Evolutionary conservation across 352 stramenopile genomes (phyloP).

Genomic region (Blastocystis sp.): DNA sequence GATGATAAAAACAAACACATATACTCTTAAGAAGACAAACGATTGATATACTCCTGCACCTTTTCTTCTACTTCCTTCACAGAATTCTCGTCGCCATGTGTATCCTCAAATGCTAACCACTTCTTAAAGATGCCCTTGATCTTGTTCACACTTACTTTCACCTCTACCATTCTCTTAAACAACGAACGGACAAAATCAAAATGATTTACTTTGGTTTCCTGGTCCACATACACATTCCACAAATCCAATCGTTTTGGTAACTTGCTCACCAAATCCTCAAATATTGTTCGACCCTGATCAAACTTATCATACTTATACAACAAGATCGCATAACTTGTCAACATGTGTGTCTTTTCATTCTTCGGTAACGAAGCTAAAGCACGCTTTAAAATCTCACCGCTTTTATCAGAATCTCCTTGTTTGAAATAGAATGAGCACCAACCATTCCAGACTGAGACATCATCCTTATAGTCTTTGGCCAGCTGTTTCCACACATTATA

Average conservation of each 20-base stretch:
- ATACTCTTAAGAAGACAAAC: conserved; percentile 10
- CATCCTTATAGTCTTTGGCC: conserved; percentile 32
- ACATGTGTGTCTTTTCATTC: conserved; percentile 62
- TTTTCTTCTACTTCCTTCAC: conserved; percentile 50
- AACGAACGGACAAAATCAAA: conserved; percentile 49
- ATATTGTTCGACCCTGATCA: conserved; percentile 50
- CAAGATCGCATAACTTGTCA: conserved; percentile 43
- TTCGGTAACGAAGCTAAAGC: neutral
- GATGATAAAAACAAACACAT: neutral
- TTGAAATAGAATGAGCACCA: conserved; percentile 53
- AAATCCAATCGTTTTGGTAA: conserved; percentile 48
- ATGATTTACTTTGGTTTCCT: conserved; percentile 44
- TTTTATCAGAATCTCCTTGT: conserved; percentile 12
- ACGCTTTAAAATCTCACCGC: conserved; percentile 49
- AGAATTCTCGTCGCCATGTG: conserved; percentile 31
- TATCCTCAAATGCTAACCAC: conserved; percentile 62
- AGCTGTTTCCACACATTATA: conserved; percentile 63
- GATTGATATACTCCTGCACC: conserved; percentile 64
- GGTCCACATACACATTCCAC: conserved; percentile 66
- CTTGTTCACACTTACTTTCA: conserved; percentile 64
- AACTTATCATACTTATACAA: conserved; percentile 43
- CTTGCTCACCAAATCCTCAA: conserved; percentile 59
- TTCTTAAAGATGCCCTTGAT: conserved; percentile 65
- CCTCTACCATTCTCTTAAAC: conserved; percentile 42
- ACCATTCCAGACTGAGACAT: conserved; percentile 45